phyloP scores from a whole-genome alignment of 441 rosid species.

The California macrophylla region DNA sequence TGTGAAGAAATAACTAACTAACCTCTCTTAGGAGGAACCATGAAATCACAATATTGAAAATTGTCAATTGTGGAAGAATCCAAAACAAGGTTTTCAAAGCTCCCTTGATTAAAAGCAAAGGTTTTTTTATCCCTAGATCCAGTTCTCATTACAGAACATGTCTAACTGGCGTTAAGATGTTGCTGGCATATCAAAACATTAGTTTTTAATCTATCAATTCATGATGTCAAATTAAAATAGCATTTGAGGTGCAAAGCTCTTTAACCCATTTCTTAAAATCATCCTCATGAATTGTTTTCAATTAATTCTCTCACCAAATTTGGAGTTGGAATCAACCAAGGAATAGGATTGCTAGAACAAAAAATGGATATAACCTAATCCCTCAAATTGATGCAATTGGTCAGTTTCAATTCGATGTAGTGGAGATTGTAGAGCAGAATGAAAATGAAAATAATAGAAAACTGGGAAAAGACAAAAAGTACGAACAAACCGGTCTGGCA shows the following conservation, averaged over 20 bases:
- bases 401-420: not conserved
- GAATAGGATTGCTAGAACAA: not conserved
- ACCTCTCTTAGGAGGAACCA: no score
- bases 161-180: no score
- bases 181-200: no score
- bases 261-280: not conserved
- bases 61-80: not conserved
- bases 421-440: no score
- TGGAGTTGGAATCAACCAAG: not conserved
- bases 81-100: not conserved
- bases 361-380: not conserved
- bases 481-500: slow-evolving; percentile 85
- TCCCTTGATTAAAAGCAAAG: not conserved
- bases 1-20: no score
- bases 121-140: no score
- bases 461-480: slow-evolving; percentile 21
- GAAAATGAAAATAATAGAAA: not conserved
- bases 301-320: not conserved
- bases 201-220: no score
- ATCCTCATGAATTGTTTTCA: not conserved
- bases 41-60: not conserved
- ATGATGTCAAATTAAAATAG: not conserved
- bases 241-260: not conserved
- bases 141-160: no score
- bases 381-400: not conserved